These are phyloP conservation scores for Astrothelium subdiscretum DNA, from an alignment of 495 filamentous ascomycete genomes.

Conservation along the genomic window DNA sequence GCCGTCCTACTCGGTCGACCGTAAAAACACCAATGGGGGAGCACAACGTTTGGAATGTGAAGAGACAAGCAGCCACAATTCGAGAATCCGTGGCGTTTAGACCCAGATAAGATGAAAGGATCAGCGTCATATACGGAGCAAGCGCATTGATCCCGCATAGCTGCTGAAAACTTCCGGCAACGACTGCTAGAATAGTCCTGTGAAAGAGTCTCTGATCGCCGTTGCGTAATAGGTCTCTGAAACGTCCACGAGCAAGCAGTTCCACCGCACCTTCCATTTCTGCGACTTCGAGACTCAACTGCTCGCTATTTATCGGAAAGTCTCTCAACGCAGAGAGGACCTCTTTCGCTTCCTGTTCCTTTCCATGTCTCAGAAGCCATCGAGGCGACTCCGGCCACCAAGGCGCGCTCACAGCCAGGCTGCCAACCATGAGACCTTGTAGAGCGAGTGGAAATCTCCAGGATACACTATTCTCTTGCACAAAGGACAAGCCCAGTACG, in stretches of 20 bases:
- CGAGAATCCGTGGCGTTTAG: slow-evolving; percentile 12
- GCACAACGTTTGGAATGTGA: slow-evolving; percentile 18
- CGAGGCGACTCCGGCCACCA: slow-evolving; percentile 3
- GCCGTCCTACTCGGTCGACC: slow-evolving; percentile 23
- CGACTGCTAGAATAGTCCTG: slow-evolving; percentile 18
- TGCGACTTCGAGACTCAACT: slow-evolving; percentile 1
- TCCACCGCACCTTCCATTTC: slow-evolving; percentile 7
- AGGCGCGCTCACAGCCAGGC: neutral
- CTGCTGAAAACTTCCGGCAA: slow-evolving; percentile 19
- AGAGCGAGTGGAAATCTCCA: slow-evolving; percentile 5
- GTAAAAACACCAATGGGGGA: slow-evolving; percentile 22
- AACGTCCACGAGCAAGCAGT: slow-evolving; percentile 9
- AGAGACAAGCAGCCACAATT: slow-evolving; percentile 19
- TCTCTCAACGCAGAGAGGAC: slow-evolving; percentile 7
- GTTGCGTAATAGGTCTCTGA: slow-evolving; percentile 17
- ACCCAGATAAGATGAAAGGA: slow-evolving; percentile 22
- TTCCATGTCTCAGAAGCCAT: slow-evolving; percentile 4
- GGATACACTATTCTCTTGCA: slow-evolving; percentile 4
- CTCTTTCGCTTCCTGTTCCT: neutral
- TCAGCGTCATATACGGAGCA: slow-evolving; percentile 20
- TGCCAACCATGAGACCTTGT: neutral
- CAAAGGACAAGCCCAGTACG: slow-evolving; percentile 15
- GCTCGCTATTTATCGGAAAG: slow-evolving; percentile 1
- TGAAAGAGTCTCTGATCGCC: slow-evolving; percentile 18
- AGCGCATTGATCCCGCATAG: slow-evolving; percentile 11